These are phyloP conservation scores for Aegilops speltoides DNA, from an alignment of 176 grass and related monocot genomes.

Conservation along the genomic window DNA sequence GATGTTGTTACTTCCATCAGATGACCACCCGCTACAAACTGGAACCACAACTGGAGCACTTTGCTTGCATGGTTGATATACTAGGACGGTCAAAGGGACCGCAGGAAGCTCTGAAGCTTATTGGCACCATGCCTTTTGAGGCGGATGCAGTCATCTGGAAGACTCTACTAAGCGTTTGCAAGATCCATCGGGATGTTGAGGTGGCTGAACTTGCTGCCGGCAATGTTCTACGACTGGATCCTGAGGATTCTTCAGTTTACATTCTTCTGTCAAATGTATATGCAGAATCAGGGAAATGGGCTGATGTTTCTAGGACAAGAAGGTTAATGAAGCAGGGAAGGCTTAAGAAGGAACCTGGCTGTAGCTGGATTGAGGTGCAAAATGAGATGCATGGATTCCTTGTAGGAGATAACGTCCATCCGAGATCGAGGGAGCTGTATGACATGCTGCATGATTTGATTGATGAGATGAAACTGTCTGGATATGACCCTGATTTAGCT, in stretches of 20 bases:
- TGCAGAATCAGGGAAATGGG: constrained; percentile 60
- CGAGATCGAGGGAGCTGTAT: constrained; percentile 57
- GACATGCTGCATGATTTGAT: constrained; percentile 65
- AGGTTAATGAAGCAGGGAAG: constrained; percentile 60
- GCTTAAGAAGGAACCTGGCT: constrained; percentile 83
- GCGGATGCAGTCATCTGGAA: constrained; percentile 85
- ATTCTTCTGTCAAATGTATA: constrained; percentile 79
- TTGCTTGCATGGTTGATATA: constrained; percentile 91
- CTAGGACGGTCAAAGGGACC: constrained; percentile 67
- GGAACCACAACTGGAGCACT: constrained; percentile 83
- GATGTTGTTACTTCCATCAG: constrained; percentile 60
- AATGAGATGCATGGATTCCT: constrained; percentile 77
- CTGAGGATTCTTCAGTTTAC: constrained; percentile 73
- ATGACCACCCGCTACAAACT: constrained; percentile 62
- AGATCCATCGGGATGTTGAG: constrained; percentile 61
- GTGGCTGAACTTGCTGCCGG: constrained; percentile 70
- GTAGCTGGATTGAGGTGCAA: constrained; percentile 88
- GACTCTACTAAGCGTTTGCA: constrained; percentile 66
- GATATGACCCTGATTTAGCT: constrained; percentile 46
- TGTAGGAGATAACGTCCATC: constrained; percentile 67
- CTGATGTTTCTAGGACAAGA: constrained; percentile 69
- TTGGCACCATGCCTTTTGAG: constrained; percentile 68
- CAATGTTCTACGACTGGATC: constrained; percentile 56
- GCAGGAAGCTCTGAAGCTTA: constrained; percentile 59
- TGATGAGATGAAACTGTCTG: constrained; percentile 66